These are phyloP conservation scores for Myrmaecium sp. DNA, from an alignment of 2,329 filamentous ascomycete species.

Conservation along the genomic window DNA sequence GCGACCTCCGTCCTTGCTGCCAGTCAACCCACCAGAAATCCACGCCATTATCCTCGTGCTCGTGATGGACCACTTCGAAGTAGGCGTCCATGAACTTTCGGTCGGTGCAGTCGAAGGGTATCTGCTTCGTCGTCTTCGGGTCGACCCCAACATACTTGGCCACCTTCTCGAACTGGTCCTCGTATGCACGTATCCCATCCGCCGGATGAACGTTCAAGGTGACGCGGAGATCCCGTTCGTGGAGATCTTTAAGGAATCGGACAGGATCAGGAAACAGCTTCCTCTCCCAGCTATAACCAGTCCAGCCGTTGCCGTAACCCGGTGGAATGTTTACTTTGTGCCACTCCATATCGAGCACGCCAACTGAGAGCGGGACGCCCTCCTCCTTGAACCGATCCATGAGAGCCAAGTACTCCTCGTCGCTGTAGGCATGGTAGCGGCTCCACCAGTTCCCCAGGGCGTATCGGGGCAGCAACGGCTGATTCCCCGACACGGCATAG, in stretches of 20 bases:
- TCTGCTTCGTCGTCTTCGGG: constrained; percentile 30
- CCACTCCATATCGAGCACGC: constrained; percentile 52
- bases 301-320: constrained; percentile 32
- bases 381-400: constrained; percentile 38
- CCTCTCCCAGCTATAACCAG: constrained; percentile 46
- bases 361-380: constrained; percentile 39
- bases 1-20: constrained; percentile 43
- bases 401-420: constrained; percentile 38
- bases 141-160: constrained; percentile 36
- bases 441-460: constrained; percentile 51
- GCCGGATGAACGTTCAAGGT: constrained; percentile 47
- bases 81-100: constrained; percentile 40
- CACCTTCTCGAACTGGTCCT: constrained; percentile 39
- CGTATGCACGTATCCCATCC: constrained; percentile 38
- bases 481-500: constrained; percentile 38
- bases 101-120: constrained; percentile 39
- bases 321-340: constrained; percentile 32
- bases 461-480: constrained; percentile 40
- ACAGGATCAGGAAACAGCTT: constrained; percentile 39
- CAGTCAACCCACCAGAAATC: constrained; percentile 56
- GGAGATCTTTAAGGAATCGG: constrained; percentile 34
- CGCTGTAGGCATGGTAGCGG: constrained; percentile 41
- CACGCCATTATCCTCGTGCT: constrained; percentile 37
- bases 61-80: constrained; percentile 38
- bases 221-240: constrained; percentile 33